Base-by-base conservation (phyloP, 768 basidiomycete genomes). In the Boletus eberwhitei region DNA sequence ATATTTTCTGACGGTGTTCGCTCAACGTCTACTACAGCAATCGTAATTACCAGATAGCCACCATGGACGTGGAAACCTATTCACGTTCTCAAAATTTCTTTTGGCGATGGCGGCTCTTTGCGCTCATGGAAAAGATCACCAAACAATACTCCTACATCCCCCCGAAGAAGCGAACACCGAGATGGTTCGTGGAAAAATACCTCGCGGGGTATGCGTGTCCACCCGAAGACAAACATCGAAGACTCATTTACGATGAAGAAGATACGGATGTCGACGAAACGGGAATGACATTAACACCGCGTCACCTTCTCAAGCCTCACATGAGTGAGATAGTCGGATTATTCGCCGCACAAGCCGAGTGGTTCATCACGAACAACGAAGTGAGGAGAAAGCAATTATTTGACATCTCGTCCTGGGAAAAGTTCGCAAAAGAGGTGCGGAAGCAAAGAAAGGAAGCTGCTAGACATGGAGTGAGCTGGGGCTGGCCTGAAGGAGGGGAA, bases 341-440 rank as follows among this genome's bases (percentile, higher is more conserved):
- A 2, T 79, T 86, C 55, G 84, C 82, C 12, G 71, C 75, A 11
- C 83, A 87, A 9, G 76, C 77, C 0, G 78, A 77, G 35, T 88
- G 85, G 86, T 59, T 88, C 8, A 64, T 84, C 36, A 76, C 79
- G 12, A 75, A 84, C 47, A 79, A 79, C 34, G 71, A 59, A 11
- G 54, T 68, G 35, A 57, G 50, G 36, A 60, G 64, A 24, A 51
- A 58, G 17, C 66, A 64, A 40, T 52, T 77, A 19, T 51, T 87
- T 8, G 71, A 84, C 50, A 57, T 82, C 5, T 46, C 56, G 0
- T 61, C 71, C 16, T 88, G 85, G 86, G 62, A 74, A 35, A 35
- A 32, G 7, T 87, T 84, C 64, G 78, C 75, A 52, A 35, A 44
- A 8, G 53, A 67, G 37, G 69, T 70, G 11, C 64, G 63, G 53